Evolutionary conservation across 495 filamentous ascomycete genomes (phyloP), one percentile per base, ranked within the genome.

Genomic region (Friedmanniomyces simplex): DNA sequence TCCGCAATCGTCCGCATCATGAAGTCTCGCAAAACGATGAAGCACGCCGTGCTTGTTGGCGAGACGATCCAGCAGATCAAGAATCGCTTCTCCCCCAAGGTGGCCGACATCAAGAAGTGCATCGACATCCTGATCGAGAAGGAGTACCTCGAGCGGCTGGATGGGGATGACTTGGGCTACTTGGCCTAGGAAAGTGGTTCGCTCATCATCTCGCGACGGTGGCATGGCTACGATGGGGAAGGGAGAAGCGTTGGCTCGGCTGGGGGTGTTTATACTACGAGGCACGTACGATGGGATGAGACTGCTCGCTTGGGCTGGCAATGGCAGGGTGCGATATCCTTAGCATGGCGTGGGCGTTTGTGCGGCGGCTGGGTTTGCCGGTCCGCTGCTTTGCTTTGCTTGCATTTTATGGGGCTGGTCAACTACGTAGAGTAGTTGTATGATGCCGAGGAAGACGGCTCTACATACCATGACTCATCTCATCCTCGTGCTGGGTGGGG

Each of bases 101-200:
- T 97, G 21, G 76, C 79, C 5, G 93, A 99, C 63, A 97, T 99
- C 79, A 99, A 99, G 76, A 97, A 95, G 76, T 96, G 91, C 71
- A 96, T 99, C 66, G 93, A 99, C 71, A 95, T 95, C 63, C 77
- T 99, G 41, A 86, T 99, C 59, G 93, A 99, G 77, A 99, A 99
- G 76, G 93, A 98, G 71, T 99, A 99, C 68, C 80, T 99, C 49
- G 94, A 99, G 76, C 85, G 93, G 30, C 71, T 96, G 57, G 91
- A 96, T 32, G 89, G 89, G 37, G 91, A 97, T 62, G 91, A 96
- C 60, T 79, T 98, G 51, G 88, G 93, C 54, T 95, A 94, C 68
- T 82, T 95, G 64, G 87, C 89, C 60, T 93, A 74, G 32, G n/a
- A n/a, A n/a, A n/a, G n/a, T n/a, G n/a, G n/a, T n/a, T n/a, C n/a